These are phyloP conservation scores for Botryotinia convoluta DNA, from an alignment of 2,329 filamentous ascomycete genomes.

Conservation along the genomic window DNA sequence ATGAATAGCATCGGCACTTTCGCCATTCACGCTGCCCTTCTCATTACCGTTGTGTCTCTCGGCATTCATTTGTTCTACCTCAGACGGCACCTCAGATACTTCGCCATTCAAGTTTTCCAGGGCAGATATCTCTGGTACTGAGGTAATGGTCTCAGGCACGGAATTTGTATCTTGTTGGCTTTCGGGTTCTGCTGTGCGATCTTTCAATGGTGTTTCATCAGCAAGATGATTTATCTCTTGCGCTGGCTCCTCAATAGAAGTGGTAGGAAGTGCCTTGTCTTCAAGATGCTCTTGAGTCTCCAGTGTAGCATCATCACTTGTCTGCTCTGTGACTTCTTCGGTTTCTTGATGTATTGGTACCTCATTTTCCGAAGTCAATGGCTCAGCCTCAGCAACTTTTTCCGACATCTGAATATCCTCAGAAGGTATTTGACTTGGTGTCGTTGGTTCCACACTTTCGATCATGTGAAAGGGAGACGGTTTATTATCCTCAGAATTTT, in stretches of 20 bases:
- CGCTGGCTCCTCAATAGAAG: background rate
- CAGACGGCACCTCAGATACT: no score
- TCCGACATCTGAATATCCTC: background rate
- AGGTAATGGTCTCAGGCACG: background rate
- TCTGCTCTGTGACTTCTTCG: background rate
- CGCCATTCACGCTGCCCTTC: background rate
- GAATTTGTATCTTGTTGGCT: background rate
- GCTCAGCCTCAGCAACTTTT: background rate
- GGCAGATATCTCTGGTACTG: background rate
- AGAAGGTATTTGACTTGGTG: background rate
- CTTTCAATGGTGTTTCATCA: background rate
- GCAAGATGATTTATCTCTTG: background rate
- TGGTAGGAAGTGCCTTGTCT: background rate
- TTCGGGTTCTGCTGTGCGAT: background rate
- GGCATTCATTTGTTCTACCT: background rate
- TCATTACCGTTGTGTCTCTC: background rate
- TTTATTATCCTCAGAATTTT: background rate
- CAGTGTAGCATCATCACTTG: background rate
- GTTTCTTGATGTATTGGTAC: background rate
- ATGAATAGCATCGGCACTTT: background rate
- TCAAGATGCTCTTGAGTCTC: background rate
- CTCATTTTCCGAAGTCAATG: background rate
- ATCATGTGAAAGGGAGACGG: background rate
- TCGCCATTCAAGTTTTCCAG: background rate
- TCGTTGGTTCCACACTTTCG: background rate